Conservation (phyloP, 164 flowering plant genomes). For the Protea cynaroides region DNA sequence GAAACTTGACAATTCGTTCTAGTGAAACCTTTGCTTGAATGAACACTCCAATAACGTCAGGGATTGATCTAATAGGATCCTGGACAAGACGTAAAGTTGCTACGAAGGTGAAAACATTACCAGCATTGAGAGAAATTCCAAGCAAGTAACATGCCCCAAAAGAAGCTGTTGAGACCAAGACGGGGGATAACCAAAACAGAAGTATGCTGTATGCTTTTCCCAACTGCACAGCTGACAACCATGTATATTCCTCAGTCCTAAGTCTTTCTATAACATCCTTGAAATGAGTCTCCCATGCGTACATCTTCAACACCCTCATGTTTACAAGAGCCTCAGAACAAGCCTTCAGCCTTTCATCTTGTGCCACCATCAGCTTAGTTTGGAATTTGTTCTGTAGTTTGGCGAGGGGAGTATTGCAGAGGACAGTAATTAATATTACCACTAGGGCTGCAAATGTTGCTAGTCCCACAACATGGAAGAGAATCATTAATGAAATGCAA, state of each 20-base stretch:
- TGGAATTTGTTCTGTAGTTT: conserved; percentile 37
- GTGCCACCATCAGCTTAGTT: conserved; percentile 35
- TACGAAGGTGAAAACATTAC: conserved; percentile 57
- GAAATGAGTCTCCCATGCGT: conserved; percentile 56
- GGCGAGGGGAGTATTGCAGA: conserved; percentile 38
- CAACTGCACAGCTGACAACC: conserved; percentile 41
- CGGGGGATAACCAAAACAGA: conserved; percentile 53
- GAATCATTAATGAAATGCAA: conserved; percentile 25
- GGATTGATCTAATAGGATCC: conserved; percentile 45
- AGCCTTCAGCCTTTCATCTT: conserved; percentile 36
- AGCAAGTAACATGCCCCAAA: conserved; percentile 49
- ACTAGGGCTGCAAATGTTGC: conserved; percentile 35
- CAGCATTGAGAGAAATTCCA: conserved; percentile 35
- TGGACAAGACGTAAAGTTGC: conserved; percentile 56
- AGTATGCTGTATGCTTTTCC: conserved; percentile 27
- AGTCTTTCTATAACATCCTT: conserved; percentile 29
- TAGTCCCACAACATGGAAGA: conserved; percentile 28
- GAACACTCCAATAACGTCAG: conserved; percentile 36
- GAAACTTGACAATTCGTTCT: conserved; percentile 33
- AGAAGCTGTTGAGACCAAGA: conserved; percentile 46
- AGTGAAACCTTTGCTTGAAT: conserved; percentile 52
- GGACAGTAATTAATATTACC: conserved; percentile 27
- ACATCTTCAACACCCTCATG: conserved; percentile 45
- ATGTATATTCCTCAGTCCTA: conserved; percentile 35
- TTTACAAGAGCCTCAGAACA: conserved; percentile 30